phyloP scores from a whole-genome alignment of 345 rosid species.

The Citrus reticulata region DNA sequence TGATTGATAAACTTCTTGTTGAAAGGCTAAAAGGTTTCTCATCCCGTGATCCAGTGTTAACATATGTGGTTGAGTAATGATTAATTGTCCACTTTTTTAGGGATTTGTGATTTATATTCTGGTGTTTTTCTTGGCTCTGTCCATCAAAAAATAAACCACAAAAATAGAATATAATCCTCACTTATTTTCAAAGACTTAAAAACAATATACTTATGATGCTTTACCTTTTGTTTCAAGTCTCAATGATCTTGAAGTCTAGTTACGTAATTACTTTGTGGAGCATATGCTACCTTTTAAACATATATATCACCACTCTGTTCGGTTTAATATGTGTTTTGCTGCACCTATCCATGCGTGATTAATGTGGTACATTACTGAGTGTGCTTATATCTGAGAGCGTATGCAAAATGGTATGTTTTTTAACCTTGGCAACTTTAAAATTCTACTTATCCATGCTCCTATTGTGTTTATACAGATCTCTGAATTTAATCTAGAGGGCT shows the following conservation, averaged over 20 bases:
- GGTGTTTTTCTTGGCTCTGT: not conserved
- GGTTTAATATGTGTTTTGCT: not conserved
- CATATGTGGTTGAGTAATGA: not conserved
- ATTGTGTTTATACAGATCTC: slow-evolving; percentile 45
- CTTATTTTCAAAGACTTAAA: not conserved
- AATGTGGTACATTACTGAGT: not conserved
- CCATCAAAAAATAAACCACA: not conserved
- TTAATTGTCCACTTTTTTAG: not conserved
- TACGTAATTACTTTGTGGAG: not conserved
- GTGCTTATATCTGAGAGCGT: not conserved
- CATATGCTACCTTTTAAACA: not conserved
- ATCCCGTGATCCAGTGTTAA: not conserved
- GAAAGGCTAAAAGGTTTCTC: not conserved
- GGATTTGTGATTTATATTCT: not conserved
- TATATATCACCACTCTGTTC: not conserved
- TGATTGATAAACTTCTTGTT: not conserved
- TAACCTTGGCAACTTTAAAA: not conserved
- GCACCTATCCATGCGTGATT: not conserved
- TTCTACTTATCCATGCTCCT: not conserved
- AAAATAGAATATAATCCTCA: too few relatives aligned
- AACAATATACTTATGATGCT: not conserved
- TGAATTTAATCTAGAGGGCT: slow-evolving; percentile 58
- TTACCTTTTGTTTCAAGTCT: not conserved
- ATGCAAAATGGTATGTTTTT: not conserved
- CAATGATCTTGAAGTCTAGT: not conserved